Evolutionary conservation across 2,329 filamentous ascomycete genomes (phyloP).

Genomic region (Colletotrichum falcatum): DNA sequence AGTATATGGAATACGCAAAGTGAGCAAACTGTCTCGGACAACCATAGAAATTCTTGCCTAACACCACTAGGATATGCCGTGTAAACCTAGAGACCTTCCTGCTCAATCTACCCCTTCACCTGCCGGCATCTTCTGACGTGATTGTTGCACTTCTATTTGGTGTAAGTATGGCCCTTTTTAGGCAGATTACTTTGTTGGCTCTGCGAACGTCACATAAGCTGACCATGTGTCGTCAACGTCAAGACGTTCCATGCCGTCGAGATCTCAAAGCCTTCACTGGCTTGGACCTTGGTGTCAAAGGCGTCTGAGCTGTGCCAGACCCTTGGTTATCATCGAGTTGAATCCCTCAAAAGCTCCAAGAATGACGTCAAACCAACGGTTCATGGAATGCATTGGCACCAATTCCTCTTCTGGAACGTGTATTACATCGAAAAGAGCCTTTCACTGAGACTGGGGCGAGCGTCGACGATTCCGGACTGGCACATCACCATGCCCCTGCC

Average conservation of each 20-base stretch:
- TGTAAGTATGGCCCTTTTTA: conserved; percentile 22
- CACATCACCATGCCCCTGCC: conserved; percentile 59
- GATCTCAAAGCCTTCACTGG: conserved; percentile 49
- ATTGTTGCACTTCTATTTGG: conserved; percentile 44
- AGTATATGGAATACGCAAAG: conserved; percentile 44
- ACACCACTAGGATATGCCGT: conserved; percentile 41
- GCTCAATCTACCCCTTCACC: conserved; percentile 48
- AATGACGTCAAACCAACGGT: conserved; percentile 36
- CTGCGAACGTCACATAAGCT: not conserved
- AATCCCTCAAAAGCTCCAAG: conserved; percentile 45
- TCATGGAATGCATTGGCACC: conserved; percentile 49
- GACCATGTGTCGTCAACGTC: too few species aligned
- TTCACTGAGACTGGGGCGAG: conserved; percentile 65
- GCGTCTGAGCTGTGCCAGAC: conserved; percentile 50
- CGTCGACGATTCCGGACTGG: conserved; percentile 67
- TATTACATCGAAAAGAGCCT: conserved; percentile 70
- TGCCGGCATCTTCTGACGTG: conserved; percentile 47
- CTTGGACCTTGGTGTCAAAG: conserved; percentile 48
- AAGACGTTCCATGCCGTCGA: conserved; percentile 50
- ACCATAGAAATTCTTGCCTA: not conserved
- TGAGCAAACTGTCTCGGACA: not conserved
- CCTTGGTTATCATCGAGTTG: conserved; percentile 47
- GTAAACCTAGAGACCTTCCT: conserved; percentile 50
- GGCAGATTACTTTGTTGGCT: accelerated
- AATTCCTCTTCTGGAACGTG: conserved; percentile 66